These are phyloP conservation scores for Malania oleifera DNA, from an alignment of 164 flowering plant species.

Conservation along the genomic window DNA sequence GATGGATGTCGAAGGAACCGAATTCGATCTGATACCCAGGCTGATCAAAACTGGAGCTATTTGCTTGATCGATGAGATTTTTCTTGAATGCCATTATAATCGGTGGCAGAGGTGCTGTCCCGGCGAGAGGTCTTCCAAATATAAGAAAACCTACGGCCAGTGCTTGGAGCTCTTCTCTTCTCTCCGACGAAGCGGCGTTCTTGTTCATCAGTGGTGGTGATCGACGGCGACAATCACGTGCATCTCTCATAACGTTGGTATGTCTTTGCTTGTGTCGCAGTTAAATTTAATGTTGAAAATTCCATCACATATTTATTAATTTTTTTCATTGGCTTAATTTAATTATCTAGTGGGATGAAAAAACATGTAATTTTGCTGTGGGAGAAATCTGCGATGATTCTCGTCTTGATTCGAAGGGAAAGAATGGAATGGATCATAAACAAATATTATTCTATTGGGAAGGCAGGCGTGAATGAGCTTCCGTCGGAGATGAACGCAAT, in stretches of 20 bases:
- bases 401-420: too few relatives aligned
- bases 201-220: slow-evolving; percentile 99
- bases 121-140: slow-evolving; percentile 74
- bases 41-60: slow-evolving; percentile 86
- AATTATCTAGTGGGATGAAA: too few relatives aligned
- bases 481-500: too few relatives aligned
- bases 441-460: too few relatives aligned
- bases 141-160: slow-evolving; percentile 74
- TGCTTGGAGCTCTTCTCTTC: slow-evolving; percentile 82
- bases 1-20: slow-evolving; percentile 99
- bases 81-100: slow-evolving; percentile 95
- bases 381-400: too few relatives aligned
- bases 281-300: too few relatives aligned
- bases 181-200: slow-evolving; percentile 75
- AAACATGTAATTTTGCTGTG: too few relatives aligned
- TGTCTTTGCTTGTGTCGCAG: too few relatives aligned
- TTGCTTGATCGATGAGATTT: slow-evolving; percentile 91
- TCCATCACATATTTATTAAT: too few relatives aligned
- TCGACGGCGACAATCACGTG: background rate
- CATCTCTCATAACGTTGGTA: slow-evolving; percentile 6
- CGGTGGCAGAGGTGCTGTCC: slow-evolving; percentile 98
- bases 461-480: too few relatives aligned
- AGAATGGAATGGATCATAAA: too few relatives aligned
- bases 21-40: slow-evolving; percentile 87
- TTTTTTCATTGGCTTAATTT: too few relatives aligned